Evolutionary conservation across 1,284 basidiomycete species (phyloP).

Genomic region (Entoloma clypeatum): DNA sequence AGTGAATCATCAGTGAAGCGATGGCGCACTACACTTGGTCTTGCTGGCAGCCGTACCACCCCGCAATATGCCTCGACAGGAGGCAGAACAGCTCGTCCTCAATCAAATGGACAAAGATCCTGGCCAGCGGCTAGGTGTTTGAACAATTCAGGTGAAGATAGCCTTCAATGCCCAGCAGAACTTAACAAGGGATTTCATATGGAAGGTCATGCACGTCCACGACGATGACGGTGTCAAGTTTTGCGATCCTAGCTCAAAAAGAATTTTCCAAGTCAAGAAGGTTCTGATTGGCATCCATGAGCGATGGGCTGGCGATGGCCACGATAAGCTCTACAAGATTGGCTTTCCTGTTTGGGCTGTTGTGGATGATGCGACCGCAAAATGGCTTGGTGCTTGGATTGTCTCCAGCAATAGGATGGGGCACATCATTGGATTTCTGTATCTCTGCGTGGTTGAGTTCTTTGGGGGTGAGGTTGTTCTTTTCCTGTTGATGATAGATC

Average conservation of each 20-base stretch:
- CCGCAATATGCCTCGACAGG: slow-evolving; percentile 7
- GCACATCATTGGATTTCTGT: slow-evolving; percentile 27
- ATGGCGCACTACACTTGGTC: slow-evolving; percentile 13
- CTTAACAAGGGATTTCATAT: slow-evolving; percentile 17
- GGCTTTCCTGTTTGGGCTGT: slow-evolving; percentile 35
- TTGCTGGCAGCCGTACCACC: slow-evolving; percentile 12
- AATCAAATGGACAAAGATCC: slow-evolving; percentile 20
- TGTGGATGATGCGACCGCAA: slow-evolving; percentile 27
- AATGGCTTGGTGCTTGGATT: slow-evolving; percentile 32
- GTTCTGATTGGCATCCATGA: slow-evolving; percentile 28
- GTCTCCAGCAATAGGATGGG: slow-evolving; percentile 31
- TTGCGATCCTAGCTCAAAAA: slow-evolving; percentile 22
- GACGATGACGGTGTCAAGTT: slow-evolving; percentile 23
- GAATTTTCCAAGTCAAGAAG: slow-evolving; percentile 19
- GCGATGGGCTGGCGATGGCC: slow-evolving; percentile 32
- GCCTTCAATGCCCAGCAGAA: slow-evolving; percentile 8
- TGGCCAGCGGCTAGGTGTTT: slow-evolving; percentile 7
- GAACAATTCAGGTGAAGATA: slow-evolving; percentile 15
- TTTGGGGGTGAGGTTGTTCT: slow-evolving; percentile 21
- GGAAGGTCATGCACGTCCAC: slow-evolving; percentile 25
- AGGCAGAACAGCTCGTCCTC: slow-evolving; percentile 20
- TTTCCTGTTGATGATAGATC: not conserved
- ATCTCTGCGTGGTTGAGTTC: slow-evolving; percentile 24
- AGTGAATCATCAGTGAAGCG: slow-evolving; percentile 18
- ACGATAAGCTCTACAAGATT: slow-evolving; percentile 33